Conservation (phyloP, 805 yeast genomes). For the Kodamaea hsintzibuensis region DNA sequence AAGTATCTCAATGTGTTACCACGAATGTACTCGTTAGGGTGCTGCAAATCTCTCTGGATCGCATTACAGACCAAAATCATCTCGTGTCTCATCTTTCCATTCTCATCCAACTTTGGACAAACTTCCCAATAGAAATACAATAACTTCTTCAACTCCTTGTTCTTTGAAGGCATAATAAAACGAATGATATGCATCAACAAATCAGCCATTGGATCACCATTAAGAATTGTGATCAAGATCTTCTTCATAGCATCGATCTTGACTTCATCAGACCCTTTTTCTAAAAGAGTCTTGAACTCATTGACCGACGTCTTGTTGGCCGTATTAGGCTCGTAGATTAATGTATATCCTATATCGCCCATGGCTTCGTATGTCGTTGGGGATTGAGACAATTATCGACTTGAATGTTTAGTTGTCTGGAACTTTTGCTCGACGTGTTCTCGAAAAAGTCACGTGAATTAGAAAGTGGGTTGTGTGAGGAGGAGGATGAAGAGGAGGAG, state of each 20-base stretch:
- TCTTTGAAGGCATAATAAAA: conserved; percentile 93
- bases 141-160: conserved; percentile 88
- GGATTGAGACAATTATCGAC: not conserved
- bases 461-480: not conserved
- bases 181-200: conserved; percentile 95
- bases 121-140: conserved; percentile 97
- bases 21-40: conserved; percentile 95
- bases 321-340: conserved; percentile 76
- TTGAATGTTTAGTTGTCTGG: not conserved
- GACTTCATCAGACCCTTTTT: conserved; percentile 85
- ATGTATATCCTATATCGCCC: conserved; percentile 59
- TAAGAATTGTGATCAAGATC: conserved; percentile 81
- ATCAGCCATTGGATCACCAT: conserved; percentile 91
- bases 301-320: conserved; percentile 60
- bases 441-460: conserved; percentile 8
- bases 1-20: conserved; percentile 94
- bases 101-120: conserved; percentile 84
- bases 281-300: conserved; percentile 77
- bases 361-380: not conserved
- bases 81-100: conserved; percentile 94
- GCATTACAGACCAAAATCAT: conserved; percentile 99
- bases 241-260: conserved; percentile 89
- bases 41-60: conserved; percentile 94
- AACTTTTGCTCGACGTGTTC: conserved; percentile 11
- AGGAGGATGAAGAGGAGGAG: not conserved